These are phyloP conservation scores for Angomonas deanei DNA, from an alignment of 208 protist genomes.

Conservation along the genomic window DNA sequence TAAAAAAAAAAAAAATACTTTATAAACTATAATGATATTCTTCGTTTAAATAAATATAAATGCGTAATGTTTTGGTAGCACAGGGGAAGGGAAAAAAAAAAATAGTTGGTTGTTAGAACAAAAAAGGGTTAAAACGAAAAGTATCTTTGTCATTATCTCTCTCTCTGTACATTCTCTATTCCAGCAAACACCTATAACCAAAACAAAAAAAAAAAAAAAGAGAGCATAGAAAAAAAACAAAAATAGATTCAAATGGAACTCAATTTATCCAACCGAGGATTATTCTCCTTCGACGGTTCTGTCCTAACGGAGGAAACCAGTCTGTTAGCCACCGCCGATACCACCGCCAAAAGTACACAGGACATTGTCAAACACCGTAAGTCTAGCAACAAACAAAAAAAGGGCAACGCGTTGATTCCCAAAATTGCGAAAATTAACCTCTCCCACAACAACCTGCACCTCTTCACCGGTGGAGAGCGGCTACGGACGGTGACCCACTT, in stretches of 20 bases:
- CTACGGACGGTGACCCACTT: conserved; percentile 40
- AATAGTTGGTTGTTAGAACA: conserved; percentile 1
- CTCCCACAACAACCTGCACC: conserved; percentile 62
- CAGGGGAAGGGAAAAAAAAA: too few species aligned
- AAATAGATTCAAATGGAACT: conserved; percentile 47
- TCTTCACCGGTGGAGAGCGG: conserved; percentile 51
- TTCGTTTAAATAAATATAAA: conserved; percentile 4
- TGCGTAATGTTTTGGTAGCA: too few species aligned
- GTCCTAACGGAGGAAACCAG: conserved; percentile 4
- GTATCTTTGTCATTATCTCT: too few species aligned
- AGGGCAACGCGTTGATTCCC: not conserved
- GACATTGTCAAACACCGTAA: not conserved
- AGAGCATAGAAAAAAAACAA: conserved; percentile 1
- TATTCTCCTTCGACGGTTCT: conserved; percentile 66
- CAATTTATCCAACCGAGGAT: conserved; percentile 56
- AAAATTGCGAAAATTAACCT: conserved; percentile 32
- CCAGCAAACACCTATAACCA: not conserved
- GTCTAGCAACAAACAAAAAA: not conserved
- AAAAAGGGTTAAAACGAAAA: conserved; percentile 1
- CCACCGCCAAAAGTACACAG: too few species aligned
- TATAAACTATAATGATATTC: conserved; percentile 11
- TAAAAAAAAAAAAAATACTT: not conserved
- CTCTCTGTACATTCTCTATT: too few species aligned
- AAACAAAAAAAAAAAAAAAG: not conserved
- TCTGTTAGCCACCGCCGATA: too few species aligned